Base-by-base conservation (phyloP, 305 asterid species). In the Coffea humblotiana region DNA sequence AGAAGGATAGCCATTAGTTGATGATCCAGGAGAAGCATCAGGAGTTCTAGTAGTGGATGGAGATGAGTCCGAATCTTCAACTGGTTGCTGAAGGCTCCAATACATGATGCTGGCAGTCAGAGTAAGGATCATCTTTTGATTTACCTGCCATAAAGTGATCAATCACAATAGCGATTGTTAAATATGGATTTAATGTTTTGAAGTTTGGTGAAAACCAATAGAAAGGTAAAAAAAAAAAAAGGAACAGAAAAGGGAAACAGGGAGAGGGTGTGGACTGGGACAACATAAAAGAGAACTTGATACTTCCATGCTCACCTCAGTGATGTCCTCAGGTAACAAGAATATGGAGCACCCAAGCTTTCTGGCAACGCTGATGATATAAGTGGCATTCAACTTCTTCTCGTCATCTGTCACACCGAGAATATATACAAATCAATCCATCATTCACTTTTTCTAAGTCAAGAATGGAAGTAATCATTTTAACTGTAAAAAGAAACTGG, bases 321-420 rank as follows among this genome's bases (percentile, higher is more conserved):
- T 92, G 89, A 96, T 96, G 86, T 96, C 98, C 84, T 96, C 99
- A 12, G 99, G 99, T 91, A 94, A 86, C 91, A 96, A 89, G 92
- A 94, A 96, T 72, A 96, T 91, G 67, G 99, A 91, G 84, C 99
- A 96, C 12, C 99, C 99, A 60, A 96, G 97, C 86, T 96, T 96
- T 83, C 99, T 85, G 16, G 99, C 98, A 74, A 96, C 97, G 78
- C 99, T 96, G 87, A 96, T 96, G 80, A 96, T 96, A 81, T 96
- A 96, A 37, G 97, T 92, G 54, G 99, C 99, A 86, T 96, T 96
- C 86, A 95, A 84, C 90, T 94, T 96, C 92, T 92, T 96, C 87
- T 92, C 97, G 75, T 96, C 98, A 68, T 90, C 99, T 95, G 75
- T 60, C 68, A 76, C 23, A 43, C 56, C 54, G 2, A 68, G 7